Evolutionary conservation across 768 basidiomycete genomes (phyloP), one percentile per base, ranked within the genome.

Genomic region (Mrakia blollopis): DNA sequence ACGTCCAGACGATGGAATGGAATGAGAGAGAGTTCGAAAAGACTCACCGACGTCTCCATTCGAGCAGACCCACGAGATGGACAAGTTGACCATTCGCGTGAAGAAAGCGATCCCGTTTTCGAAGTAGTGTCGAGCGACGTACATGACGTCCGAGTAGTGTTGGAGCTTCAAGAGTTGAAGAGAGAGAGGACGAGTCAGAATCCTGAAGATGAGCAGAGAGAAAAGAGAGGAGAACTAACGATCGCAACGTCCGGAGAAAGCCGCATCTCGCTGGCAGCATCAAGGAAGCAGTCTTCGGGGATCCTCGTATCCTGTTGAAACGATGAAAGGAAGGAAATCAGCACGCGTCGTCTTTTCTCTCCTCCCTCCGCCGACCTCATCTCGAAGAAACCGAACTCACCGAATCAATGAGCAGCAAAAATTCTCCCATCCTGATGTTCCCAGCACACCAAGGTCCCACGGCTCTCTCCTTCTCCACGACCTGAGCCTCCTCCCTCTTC

Each of bases 71-170:
- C 77, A 83, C 7, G 82, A 82, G 74, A 84, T 84, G 28, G 83
- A 81, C 35, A 70, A 54, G 50, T 94, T 93, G 84, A 95, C 92
- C 44, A 92, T 88, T n/a, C 89, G 88, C 1, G 93, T 94, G 84
- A 96, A 95, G 83, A 90, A 90, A 16, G 93, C 89, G 50, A 75
- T 75, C 9, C 74, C 74, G 25, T 60, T 70, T 76, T 96, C 93
- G 80, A 95, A 94, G 84, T 91, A 94, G 83, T 93, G 90, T 82
- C 90, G 85, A 0, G 90, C 92, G 74, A 93, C 92, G 83, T 94
- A 92, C 90, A 94, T 92, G 79, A 94, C 92, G 79, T 92, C 91
- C n/a, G 68, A 61, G 35, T 73, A 50, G 57, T 61, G 60, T 28
- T 35, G 32, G 4, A 62, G 61, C n/a, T 62, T n/a, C 2, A 50